These are phyloP conservation scores for Fragosphaeria purpurea DNA, from an alignment of 2,329 filamentous ascomycete species.

Conservation along the genomic window DNA sequence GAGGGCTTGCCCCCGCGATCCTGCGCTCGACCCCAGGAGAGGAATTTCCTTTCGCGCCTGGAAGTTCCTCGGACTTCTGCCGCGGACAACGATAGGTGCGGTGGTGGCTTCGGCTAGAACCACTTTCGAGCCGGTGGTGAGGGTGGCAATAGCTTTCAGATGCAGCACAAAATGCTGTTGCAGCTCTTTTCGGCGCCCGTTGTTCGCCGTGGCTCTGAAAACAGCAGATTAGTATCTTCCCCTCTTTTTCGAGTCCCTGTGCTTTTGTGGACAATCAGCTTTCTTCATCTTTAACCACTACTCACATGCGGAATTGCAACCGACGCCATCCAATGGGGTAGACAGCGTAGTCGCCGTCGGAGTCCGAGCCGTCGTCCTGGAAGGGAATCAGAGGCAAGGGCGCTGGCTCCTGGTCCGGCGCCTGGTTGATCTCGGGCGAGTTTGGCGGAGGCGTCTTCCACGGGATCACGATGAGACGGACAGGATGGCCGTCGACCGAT, in stretches of 20 bases:
- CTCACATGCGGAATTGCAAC: constrained; percentile 76
- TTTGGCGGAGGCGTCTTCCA: constrained; percentile 92
- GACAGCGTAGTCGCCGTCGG: constrained; percentile 72
- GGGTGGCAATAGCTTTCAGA: constrained; percentile 72
- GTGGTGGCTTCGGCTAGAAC: constrained; percentile 77
- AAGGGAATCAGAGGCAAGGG: constrained; percentile 65
- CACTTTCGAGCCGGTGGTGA: constrained; percentile 74
- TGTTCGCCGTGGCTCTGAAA: constrained; percentile 79
- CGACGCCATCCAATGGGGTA: constrained; percentile 93
- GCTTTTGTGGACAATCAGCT: too few species aligned
- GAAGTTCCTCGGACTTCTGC: constrained; percentile 88
- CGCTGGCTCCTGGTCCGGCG: constrained; percentile 73
- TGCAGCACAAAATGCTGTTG: constrained; percentile 93
- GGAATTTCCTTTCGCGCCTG: constrained; percentile 89
- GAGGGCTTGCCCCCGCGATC: constrained; percentile 65
- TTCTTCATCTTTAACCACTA: constrained; percentile 5
- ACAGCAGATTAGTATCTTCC: neutral
- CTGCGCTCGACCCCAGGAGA: constrained; percentile 65
- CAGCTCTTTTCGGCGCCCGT: constrained; percentile 84
- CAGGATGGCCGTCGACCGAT: constrained; percentile 83
- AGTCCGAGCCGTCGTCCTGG: constrained; percentile 45
- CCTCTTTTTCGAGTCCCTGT: too few species aligned
- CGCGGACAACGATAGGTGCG: constrained; percentile 85
- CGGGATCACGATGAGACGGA: constrained; percentile 91
- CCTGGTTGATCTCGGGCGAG: constrained; percentile 54